phyloP scores from a whole-genome alignment of 805 yeast genomes.

The Ogataea allantospora region DNA sequence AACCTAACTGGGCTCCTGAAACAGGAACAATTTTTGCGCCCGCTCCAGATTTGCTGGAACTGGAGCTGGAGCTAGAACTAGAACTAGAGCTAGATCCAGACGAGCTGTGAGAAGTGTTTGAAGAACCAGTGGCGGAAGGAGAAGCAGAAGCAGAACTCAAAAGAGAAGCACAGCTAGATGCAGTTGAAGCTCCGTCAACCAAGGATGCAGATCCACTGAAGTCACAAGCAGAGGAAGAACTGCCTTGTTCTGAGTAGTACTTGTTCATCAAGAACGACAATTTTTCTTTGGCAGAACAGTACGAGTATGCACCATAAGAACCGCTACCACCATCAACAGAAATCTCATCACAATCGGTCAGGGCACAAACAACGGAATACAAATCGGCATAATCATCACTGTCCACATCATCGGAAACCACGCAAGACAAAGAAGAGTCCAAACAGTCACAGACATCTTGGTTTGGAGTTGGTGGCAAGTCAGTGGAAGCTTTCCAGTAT shows the following conservation, averaged over 20 bases:
- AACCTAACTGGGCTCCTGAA: conserved; percentile 31
- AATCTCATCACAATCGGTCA: conserved; percentile 60
- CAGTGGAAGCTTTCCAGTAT: conserved; percentile 66
- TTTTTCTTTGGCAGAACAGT: conserved; percentile 69
- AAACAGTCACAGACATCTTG: conserved; percentile 65
- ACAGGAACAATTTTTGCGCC: conserved; percentile 11
- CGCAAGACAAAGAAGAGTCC: conserved; percentile 53
- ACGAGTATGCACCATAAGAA: conserved; percentile 68
- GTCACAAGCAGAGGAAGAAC: conserved; percentile 56
- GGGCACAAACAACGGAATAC: conserved; percentile 56
- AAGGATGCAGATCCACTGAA: conserved; percentile 70
- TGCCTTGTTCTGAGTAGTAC: conserved; percentile 53
- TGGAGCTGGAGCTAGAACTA: conserved; percentile 9
- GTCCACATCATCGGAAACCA: conserved; percentile 50
- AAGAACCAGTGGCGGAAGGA: conserved; percentile 35
- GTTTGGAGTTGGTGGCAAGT: conserved; percentile 78
- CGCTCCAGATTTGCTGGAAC: conserved; percentile 12
- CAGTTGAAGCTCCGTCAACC: conserved; percentile 37
- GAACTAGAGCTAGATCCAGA: conserved; percentile 16
- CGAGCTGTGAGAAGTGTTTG: conserved; percentile 19
- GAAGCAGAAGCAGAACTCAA: conserved; percentile 43
- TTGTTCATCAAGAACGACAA: conserved; percentile 63
- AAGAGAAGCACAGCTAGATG: conserved; percentile 47
- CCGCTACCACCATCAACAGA: conserved; percentile 62
- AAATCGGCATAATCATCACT: conserved; percentile 57